Conservation (phyloP, 768 basidiomycete genomes). For the Lentinula edodes region DNA sequence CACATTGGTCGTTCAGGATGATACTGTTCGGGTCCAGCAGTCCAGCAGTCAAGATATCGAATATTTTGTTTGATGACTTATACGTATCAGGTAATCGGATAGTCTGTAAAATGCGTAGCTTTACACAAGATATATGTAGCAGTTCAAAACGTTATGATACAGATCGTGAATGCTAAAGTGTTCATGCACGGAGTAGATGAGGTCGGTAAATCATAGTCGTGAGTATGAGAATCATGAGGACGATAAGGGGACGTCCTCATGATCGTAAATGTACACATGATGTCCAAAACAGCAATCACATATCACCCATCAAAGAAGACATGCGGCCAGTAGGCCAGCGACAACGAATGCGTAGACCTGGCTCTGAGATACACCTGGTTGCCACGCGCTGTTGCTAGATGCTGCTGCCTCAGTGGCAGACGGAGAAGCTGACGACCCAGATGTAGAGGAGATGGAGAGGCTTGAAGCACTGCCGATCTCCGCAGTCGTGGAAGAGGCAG, state of each 20-base stretch:
- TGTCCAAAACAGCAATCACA: background rate
- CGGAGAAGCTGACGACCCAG: conserved; percentile 18
- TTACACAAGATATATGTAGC: background rate
- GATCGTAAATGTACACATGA: background rate
- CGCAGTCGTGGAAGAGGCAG: background rate
- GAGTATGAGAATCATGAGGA: background rate
- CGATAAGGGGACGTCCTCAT: background rate
- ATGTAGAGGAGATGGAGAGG: background rate
- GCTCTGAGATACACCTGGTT: background rate
- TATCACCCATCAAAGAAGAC: background rate
- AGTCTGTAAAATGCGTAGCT: background rate
- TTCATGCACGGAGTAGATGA: background rate
- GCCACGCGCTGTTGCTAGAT: background rate
- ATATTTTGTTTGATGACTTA: too few species aligned
- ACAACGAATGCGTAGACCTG: background rate
- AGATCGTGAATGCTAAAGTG: background rate
- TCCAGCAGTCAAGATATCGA: too few species aligned
- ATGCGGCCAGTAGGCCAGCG: background rate
- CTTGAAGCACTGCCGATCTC: background rate
- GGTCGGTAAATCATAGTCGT: background rate
- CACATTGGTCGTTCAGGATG: too few species aligned
- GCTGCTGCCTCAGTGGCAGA: background rate
- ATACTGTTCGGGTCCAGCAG: too few species aligned
- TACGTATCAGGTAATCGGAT: background rate
- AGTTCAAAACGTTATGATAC: background rate